Percentiles rank a stretch among this genome's conserved stretches.
Conservation (phyloP, 192 early-diverging fungal species). For the Pecoramyces ruminantium region DNA sequence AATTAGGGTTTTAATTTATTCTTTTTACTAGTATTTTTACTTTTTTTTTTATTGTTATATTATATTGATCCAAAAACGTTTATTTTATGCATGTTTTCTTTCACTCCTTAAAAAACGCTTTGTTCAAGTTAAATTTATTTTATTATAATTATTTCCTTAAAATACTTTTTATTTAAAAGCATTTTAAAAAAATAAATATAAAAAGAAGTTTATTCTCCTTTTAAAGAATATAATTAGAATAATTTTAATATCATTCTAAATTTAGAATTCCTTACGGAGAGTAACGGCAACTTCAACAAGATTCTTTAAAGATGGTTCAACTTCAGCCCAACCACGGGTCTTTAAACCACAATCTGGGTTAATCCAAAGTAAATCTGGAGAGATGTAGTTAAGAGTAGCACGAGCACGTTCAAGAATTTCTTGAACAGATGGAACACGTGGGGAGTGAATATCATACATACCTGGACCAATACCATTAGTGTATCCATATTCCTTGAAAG, state of each 20-base stretch:
- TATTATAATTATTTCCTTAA: too few relatives aligned
- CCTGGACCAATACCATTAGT: conserved; percentile 87
- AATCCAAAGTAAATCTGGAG: conserved; percentile 68
- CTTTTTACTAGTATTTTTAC: too few relatives aligned
- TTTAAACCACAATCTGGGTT: conserved; percentile 98
- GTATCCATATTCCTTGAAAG: conserved; percentile 72
- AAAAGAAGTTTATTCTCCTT: too few relatives aligned
- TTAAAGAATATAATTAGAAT: too few relatives aligned
- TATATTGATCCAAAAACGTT: too few relatives aligned
- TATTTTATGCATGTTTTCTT: too few relatives aligned
- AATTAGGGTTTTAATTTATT: too few relatives aligned
- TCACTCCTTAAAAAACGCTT: too few relatives aligned
- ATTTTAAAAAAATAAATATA: too few relatives aligned
- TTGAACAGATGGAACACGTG: conserved; percentile 71
- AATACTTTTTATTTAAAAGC: too few relatives aligned
- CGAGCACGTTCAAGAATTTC: conserved; percentile 77
- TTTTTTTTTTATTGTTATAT: too few relatives aligned
- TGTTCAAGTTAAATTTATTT: too few relatives aligned
- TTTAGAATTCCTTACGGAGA: conserved; percentile 21
- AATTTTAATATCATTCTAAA: background rate
- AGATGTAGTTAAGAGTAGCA: conserved; percentile 72
- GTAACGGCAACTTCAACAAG: conserved; percentile 62
- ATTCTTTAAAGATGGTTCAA: conserved; percentile 69
- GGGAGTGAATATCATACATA: conserved; percentile 97
- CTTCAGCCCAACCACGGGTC: conserved; percentile 90